A percentile compares a stretch with the other conserved stretches of the same genome.
phyloP scores from a whole-genome alignment of 805 yeast genomes.

The Candida nitratophila region DNA sequence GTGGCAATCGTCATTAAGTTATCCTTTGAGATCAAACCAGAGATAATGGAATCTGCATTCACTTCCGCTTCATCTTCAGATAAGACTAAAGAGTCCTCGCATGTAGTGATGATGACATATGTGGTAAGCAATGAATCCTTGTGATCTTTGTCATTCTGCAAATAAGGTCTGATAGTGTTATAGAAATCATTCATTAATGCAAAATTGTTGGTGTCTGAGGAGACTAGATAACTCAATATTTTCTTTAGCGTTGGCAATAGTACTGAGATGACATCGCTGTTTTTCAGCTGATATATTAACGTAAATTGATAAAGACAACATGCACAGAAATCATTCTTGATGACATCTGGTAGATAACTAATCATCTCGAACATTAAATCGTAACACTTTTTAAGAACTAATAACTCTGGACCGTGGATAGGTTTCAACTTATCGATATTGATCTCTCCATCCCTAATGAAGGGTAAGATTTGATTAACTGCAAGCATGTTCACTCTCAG shows the following conservation, averaged over 20 bases:
- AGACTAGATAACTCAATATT: slow-evolving; percentile 19
- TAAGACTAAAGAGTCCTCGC: slow-evolving; percentile 26
- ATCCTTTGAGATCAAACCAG: slow-evolving; percentile 29
- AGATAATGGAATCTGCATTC: slow-evolving; percentile 26
- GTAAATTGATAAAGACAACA: slow-evolving; percentile 62
- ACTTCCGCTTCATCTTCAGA: slow-evolving; percentile 29
- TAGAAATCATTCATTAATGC: slow-evolving; percentile 28
- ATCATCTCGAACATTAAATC: slow-evolving; percentile 55
- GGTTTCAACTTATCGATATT: slow-evolving; percentile 14
- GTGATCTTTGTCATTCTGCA: slow-evolving; percentile 12
- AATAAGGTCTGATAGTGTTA: slow-evolving; percentile 24
- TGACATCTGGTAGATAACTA: slow-evolving; percentile 56
- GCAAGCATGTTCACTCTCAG: slow-evolving; percentile 63
- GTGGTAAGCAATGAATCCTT: slow-evolving; percentile 36
- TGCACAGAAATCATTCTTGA: slow-evolving; percentile 63
- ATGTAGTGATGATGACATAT: slow-evolving; percentile 36
- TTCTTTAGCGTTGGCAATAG: slow-evolving; percentile 45
- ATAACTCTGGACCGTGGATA: slow-evolving; percentile 26
- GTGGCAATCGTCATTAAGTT: slow-evolving; percentile 33
- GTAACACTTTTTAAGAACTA: slow-evolving; percentile 41
- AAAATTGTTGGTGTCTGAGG: slow-evolving; percentile 11
- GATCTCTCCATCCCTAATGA: slow-evolving; percentile 41
- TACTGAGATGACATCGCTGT: slow-evolving; percentile 39
- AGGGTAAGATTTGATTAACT: slow-evolving; percentile 52
- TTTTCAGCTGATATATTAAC: slow-evolving; percentile 40